Conservation (phyloP, 2,329 filamentous ascomycete species). For the Mycosphaerelloides madeirae region DNA sequence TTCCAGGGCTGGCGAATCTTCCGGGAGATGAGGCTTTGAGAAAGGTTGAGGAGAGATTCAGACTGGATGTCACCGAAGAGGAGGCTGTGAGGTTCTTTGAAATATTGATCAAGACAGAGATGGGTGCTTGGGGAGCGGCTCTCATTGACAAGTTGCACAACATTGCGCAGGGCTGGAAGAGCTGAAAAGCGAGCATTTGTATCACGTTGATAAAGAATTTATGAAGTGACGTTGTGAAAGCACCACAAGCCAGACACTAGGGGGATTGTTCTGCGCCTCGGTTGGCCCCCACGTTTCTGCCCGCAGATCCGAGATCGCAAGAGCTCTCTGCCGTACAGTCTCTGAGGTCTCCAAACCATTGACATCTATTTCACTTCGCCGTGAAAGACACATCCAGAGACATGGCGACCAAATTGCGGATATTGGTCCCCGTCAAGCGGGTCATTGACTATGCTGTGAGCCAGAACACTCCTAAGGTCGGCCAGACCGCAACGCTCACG, state of each 20-base stretch:
- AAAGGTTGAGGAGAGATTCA: slow-evolving; percentile 93
- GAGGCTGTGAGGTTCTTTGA: slow-evolving; percentile 87
- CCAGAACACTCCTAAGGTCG: slow-evolving; percentile 4
- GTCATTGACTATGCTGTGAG: slow-evolving; percentile 56
- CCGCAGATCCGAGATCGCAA: slow-evolving; percentile 5
- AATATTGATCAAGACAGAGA: slow-evolving; percentile 81
- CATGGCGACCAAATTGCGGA: slow-evolving; percentile 47
- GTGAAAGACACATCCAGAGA: too few species aligned
- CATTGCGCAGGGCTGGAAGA: slow-evolving; percentile 75
- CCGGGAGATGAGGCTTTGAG: slow-evolving; percentile 74
- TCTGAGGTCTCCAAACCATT: background rate
- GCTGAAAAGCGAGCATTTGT: too few species aligned
- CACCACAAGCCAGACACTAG: too few species aligned
- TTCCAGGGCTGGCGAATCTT: slow-evolving; percentile 79
- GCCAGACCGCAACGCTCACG: slow-evolving; percentile 3
- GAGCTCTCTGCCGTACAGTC: background rate
- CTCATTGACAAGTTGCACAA: slow-evolving; percentile 94
- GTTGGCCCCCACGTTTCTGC: background rate
- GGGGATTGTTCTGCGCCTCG: too few species aligned
- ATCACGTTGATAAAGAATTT: too few species aligned
- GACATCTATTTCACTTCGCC: slow-evolving; percentile 7
- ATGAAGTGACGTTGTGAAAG: background rate
- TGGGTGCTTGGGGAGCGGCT: slow-evolving; percentile 84
- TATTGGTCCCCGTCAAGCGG: slow-evolving; percentile 54
- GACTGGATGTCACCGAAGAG: slow-evolving; percentile 84